These are phyloP conservation scores for Thermochaetoides thermophila DNA, from an alignment of 495 filamentous ascomycete genomes.

Conservation along the genomic window DNA sequence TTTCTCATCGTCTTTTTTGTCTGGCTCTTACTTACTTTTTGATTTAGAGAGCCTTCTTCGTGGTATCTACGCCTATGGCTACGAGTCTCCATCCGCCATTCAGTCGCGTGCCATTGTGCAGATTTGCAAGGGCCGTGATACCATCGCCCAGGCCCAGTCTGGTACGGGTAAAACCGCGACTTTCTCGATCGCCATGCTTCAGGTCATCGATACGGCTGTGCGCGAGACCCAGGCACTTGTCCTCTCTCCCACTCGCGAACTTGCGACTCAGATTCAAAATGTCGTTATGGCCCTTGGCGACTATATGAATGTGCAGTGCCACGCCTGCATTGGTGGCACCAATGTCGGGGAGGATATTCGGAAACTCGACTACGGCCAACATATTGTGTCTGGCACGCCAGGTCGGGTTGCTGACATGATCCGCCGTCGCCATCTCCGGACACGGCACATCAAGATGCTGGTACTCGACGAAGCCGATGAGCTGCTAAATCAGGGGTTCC, in stretches of 20 bases:
- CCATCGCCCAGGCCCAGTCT: constrained; percentile 97
- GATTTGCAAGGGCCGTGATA: constrained; percentile 97
- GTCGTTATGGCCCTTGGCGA: constrained; percentile 95
- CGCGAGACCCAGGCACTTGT: constrained; percentile 89
- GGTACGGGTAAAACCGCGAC: constrained; percentile 99
- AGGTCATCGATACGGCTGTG: constrained; percentile 75
- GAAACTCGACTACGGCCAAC: constrained; percentile 90
- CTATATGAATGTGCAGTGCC: constrained; percentile 99
- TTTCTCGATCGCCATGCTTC: constrained; percentile 93
- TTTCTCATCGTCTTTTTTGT: too few species aligned
- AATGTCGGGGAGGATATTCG: constrained; percentile 95
- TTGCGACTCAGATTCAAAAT: constrained; percentile 95
- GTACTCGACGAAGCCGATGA: constrained; percentile 98
- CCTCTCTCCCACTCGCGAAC: constrained; percentile 93
- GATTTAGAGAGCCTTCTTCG: constrained; percentile 70
- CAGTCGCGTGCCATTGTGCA: constrained; percentile 99
- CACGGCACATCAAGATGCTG: constrained; percentile 95
- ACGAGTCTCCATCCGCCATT: constrained; percentile 97
- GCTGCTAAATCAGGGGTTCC: constrained; percentile 78
- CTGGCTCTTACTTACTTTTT: too few species aligned
- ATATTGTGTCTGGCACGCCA: constrained; percentile 91
- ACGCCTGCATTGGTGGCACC: constrained; percentile 96
- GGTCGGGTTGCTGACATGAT: constrained; percentile 99
- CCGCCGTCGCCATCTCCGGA: constrained; percentile 83
- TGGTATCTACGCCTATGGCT: constrained; percentile 99